These are phyloP conservation scores for Obelidium mucronatum DNA, from an alignment of 192 early-diverging fungal species.

Conservation along the genomic window DNA sequence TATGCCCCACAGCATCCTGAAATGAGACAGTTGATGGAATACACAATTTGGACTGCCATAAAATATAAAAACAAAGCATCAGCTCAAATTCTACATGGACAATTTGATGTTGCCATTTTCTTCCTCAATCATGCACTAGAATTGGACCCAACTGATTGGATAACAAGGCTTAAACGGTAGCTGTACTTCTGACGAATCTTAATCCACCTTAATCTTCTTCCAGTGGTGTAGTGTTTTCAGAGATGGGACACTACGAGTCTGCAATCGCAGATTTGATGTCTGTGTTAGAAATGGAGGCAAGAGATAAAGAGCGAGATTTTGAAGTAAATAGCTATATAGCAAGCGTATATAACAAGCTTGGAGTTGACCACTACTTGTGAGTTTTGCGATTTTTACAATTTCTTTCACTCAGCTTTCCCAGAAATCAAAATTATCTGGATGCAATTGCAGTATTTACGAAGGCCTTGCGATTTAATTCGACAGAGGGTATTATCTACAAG, in stretches of 20 bases:
- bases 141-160: conserved; percentile 57
- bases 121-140: conserved; percentile 60
- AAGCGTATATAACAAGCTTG: conserved; percentile 54
- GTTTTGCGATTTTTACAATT: conserved; percentile 5
- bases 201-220: background rate
- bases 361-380: conserved; percentile 43
- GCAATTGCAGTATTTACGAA: conserved; percentile 44
- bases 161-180: conserved; percentile 46
- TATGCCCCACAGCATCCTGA: conserved; percentile 51
- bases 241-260: conserved; percentile 52
- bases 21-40: conserved; percentile 43
- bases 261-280: conserved; percentile 52
- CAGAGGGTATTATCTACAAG: conserved; percentile 46
- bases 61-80: conserved; percentile 57
- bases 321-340: conserved; percentile 50
- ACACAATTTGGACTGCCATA: conserved; percentile 45
- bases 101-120: conserved; percentile 43
- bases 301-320: conserved; percentile 38
- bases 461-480: conserved; percentile 38
- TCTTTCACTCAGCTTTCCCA: background rate
- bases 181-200: background rate
- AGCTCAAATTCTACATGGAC: conserved; percentile 50
- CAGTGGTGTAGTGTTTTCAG: conserved; percentile 54
- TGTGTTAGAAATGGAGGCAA: conserved; percentile 35
- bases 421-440: conserved; percentile 13